Percentiles rank a stretch among this genome's conserved stretches.
These are phyloP conservation scores for Alternaria hordeiaustralica DNA, from an alignment of 2,329 filamentous ascomycete genomes.

Conservation along the genomic window DNA sequence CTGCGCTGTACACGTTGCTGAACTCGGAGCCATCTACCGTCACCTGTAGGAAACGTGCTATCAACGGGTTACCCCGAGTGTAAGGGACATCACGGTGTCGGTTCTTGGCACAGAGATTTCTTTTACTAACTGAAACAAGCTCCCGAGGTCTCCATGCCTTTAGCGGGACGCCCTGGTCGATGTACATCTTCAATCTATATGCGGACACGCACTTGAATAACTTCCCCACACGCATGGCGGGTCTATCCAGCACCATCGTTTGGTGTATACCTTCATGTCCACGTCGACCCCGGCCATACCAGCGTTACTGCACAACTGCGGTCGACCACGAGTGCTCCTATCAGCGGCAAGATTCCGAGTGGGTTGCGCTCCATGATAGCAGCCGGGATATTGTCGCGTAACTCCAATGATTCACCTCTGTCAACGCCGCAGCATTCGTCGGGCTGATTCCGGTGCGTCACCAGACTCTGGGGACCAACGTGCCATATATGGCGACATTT, in stretches of 20 bases:
- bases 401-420: constrained; percentile 24
- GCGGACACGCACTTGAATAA: constrained; percentile 1
- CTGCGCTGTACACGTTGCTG: constrained; percentile 3
- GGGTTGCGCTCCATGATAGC: constrained; percentile 7
- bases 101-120: constrained; percentile 28
- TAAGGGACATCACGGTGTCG: constrained; percentile 16
- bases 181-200: constrained; percentile 1
- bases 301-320: neutral
- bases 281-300: neutral
- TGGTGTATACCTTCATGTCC: constrained; percentile 1
- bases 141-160: constrained; percentile 12
- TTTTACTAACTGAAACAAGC: constrained; percentile 31
- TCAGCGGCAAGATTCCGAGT: neutral
- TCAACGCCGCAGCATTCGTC: constrained; percentile 23
- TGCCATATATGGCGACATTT: constrained; percentile 37
- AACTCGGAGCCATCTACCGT: constrained; percentile 11
- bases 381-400: constrained; percentile 28
- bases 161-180: constrained; percentile 15
- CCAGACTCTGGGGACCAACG: constrained; percentile 30
- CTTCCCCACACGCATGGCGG: constrained; percentile 6
- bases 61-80: neutral
- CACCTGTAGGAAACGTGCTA: constrained; percentile 12
- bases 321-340: neutral
- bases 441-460: constrained; percentile 31
- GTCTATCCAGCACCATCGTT: neutral